Conservation (phyloP, 1,284 basidiomycete genomes). For the Boletus albobrunnescens region DNA sequence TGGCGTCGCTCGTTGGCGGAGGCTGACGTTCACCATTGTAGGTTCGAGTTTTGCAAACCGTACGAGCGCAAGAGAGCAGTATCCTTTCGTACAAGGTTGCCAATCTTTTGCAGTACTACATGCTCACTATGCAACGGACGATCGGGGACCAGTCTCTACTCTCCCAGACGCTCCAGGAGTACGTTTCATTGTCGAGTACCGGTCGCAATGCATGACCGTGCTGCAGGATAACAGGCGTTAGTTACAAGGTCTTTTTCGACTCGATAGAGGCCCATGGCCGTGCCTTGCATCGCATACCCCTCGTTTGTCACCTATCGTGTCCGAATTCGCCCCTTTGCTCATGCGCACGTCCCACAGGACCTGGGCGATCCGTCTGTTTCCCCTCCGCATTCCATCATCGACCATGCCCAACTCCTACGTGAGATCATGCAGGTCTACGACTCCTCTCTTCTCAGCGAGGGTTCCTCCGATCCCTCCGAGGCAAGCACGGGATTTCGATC, state of each 20-base stretch:
- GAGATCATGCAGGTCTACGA: slow-evolving; percentile 89
- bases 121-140: slow-evolving; percentile 87
- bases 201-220: background rate
- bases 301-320: slow-evolving; percentile 57
- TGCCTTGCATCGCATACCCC: slow-evolving; percentile 63
- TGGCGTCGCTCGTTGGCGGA: background rate
- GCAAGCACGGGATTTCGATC: slow-evolving; percentile 42
- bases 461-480: slow-evolving; percentile 26
- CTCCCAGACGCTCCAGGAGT: slow-evolving; percentile 80
- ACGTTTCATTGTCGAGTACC: slow-evolving; percentile 23
- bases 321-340: background rate
- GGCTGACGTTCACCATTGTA: slow-evolving; percentile 29
- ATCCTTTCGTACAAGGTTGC: slow-evolving; percentile 90
- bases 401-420: slow-evolving; percentile 77
- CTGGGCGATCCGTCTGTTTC: slow-evolving; percentile 73
- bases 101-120: slow-evolving; percentile 93
- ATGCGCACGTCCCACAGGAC: slow-evolving; percentile 44
- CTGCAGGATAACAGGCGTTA: slow-evolving; percentile 70
- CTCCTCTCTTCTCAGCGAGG: slow-evolving; percentile 67
- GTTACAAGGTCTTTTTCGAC: slow-evolving; percentile 83
- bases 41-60: slow-evolving; percentile 88
- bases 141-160: slow-evolving; percentile 80
- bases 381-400: slow-evolving; percentile 74
- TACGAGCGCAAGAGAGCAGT: slow-evolving; percentile 88
- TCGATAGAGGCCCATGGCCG: slow-evolving; percentile 80